Conservation (phyloP, 176 grass and related monocot genomes). For the Saccharum spontaneum region DNA sequence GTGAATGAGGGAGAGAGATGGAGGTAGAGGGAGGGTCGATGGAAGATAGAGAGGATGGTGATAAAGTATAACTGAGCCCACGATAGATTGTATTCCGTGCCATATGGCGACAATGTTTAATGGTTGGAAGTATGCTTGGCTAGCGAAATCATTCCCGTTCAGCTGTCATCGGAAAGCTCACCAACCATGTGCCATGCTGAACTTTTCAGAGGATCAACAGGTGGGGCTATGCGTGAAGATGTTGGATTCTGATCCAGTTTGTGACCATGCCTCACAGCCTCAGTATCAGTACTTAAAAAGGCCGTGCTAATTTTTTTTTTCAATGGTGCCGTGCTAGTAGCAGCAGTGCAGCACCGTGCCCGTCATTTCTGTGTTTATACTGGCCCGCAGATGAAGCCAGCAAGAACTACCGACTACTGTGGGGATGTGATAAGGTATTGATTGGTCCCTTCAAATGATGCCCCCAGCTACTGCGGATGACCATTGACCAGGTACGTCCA, state of each 20-base stretch:
- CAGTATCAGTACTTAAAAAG: constrained; percentile 32
- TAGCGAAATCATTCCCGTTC: constrained; percentile 44
- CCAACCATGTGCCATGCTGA: constrained; percentile 58
- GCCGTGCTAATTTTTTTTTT: not conserved
- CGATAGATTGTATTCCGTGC: constrained; percentile 34
- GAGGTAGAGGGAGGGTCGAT: not conserved
- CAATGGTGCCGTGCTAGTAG: not conserved
- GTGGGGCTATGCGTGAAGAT: constrained; percentile 35
- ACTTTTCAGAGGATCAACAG: constrained; percentile 50
- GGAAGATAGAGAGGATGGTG: constrained; percentile 1
- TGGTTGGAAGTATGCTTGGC: constrained; percentile 42
- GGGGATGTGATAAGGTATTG: not conserved
- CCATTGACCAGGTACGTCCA: constrained; percentile 19
- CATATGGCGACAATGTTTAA: constrained; percentile 47
- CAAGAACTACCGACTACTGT: not conserved
- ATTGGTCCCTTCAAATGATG: constrained; percentile 30
- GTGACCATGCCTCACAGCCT: constrained; percentile 22
- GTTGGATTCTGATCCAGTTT: constrained; percentile 38
- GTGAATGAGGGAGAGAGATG: not conserved
- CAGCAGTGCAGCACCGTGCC: constrained; percentile 17
- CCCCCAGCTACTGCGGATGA: constrained; percentile 16
- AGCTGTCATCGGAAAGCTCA: constrained; percentile 42
- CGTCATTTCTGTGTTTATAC: not conserved
- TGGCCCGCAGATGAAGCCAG: constrained; percentile 5
- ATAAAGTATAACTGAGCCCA: constrained; percentile 41